These are phyloP conservation scores for Euphorbia corollata DNA, from an alignment of 441 rosid species.

Conservation along the genomic window DNA sequence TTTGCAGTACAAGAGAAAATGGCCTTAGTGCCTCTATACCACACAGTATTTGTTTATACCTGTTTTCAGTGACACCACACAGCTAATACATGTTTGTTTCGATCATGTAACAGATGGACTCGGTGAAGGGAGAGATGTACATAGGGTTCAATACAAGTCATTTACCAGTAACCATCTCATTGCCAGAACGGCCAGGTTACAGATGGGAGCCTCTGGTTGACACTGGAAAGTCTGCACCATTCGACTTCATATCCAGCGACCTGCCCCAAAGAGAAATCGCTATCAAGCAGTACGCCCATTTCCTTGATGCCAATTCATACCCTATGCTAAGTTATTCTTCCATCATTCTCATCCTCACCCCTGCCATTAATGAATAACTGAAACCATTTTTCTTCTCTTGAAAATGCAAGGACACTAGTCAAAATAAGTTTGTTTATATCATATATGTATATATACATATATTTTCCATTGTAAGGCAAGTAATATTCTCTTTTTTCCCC, in stretches of 20 bases:
- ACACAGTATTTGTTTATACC: too few relatives aligned
- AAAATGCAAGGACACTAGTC: not conserved
- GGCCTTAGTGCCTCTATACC: too few relatives aligned
- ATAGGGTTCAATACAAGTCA: conserved; percentile 77
- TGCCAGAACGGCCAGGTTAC: conserved; percentile 74
- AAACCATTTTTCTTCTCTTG: not conserved
- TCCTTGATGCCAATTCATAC: conserved; percentile 73
- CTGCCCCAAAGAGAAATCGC: conserved; percentile 54
- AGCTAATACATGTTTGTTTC: not conserved
- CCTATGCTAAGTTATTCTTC: conserved; percentile 91
- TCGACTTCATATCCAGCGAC: conserved; percentile 57
- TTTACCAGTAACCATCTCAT: conserved; percentile 45
- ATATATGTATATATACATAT: too few relatives aligned
- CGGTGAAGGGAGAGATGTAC: conserved; percentile 70
- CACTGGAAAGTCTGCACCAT: conserved; percentile 75
- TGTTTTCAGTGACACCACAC: not conserved
- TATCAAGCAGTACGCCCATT: conserved; percentile 55
- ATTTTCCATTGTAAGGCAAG: conserved; percentile 4
- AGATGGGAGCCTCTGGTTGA: conserved; percentile 88
- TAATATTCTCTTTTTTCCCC: too few relatives aligned
- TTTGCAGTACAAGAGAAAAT: too few relatives aligned
- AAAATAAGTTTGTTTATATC: not conserved
- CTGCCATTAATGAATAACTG: conserved; percentile 22
- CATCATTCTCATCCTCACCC: conserved; percentile 55
- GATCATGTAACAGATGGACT: conserved; percentile 47